These are phyloP conservation scores for Ophiostoma sp. DNA, from an alignment of 2,329 filamentous ascomycete species.

Conservation along the genomic window DNA sequence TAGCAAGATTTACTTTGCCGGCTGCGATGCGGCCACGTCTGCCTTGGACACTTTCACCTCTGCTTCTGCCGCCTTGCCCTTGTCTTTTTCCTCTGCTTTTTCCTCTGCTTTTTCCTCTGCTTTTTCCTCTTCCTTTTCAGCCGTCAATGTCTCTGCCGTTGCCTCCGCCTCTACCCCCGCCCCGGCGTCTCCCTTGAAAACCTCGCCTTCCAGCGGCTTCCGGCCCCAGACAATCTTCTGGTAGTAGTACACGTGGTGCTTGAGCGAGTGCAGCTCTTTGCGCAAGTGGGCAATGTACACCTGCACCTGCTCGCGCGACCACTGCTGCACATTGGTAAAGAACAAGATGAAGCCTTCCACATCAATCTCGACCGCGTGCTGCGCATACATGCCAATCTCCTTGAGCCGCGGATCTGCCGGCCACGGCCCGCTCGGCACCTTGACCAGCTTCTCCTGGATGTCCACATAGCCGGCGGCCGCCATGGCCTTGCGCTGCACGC, in stretches of 20 bases:
- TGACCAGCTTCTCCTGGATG: conserved; percentile 42
- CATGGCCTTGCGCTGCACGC: conserved; percentile 20
- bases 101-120: background rate
- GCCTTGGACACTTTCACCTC: background rate
- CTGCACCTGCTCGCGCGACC: conserved; percentile 26
- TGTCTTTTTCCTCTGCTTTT: background rate
- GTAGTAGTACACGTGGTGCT: conserved; percentile 25
- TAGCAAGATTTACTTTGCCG: background rate
- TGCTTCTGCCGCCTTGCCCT: background rate
- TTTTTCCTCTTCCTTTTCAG: background rate
- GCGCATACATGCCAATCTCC: conserved; percentile 30
- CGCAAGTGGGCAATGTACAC: conserved; percentile 27
- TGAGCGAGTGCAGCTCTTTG: conserved; percentile 25
- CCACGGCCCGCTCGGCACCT: conserved; percentile 36
- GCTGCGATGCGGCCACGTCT: background rate
- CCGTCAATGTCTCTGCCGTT: background rate
- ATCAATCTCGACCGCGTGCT: conserved; percentile 24
- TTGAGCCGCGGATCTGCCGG: conserved; percentile 33
- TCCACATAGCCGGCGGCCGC: conserved; percentile 24
- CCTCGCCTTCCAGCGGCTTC: conserved; percentile 24
- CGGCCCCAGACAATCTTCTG: conserved; percentile 25
- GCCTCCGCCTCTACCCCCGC: background rate
- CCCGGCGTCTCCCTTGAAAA: background rate
- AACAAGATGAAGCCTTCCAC: conserved; percentile 27
- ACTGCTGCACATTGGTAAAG: conserved; percentile 26